Evolutionary conservation across 108 stramenopile genomes (phyloP).

Genomic region (Epithemia pelagica): DNA sequence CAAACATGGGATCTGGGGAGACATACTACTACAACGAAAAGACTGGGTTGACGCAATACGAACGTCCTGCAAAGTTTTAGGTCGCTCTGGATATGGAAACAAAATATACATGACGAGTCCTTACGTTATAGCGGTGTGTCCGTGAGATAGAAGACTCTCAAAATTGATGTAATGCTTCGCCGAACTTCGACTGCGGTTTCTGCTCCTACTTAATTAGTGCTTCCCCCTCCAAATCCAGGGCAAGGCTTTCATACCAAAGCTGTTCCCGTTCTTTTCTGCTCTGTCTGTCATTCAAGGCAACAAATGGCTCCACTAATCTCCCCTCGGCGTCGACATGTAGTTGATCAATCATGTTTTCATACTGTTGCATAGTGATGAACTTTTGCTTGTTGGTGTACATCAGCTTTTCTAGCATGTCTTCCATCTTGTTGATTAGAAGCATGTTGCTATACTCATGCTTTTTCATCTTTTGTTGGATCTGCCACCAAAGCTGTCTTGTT

Average conservation of each 20-base stretch:
- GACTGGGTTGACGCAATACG: constrained; percentile 18
- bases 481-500: constrained; percentile 71
- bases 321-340: constrained; percentile 72
- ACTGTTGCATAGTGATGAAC: constrained; percentile 45
- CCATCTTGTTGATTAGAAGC: constrained; percentile 64
- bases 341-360: constrained; percentile 65
- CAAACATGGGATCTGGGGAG: constrained; percentile 28
- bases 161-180: too few species aligned
- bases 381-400: constrained; percentile 47
- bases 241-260: constrained; percentile 48
- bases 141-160: too few species aligned
- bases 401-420: constrained; percentile 55
- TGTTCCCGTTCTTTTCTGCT: constrained; percentile 60
- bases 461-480: constrained; percentile 60
- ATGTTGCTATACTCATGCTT: constrained; percentile 70
- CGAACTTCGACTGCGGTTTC: too few species aligned
- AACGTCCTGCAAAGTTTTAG: constrained; percentile 20
- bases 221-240: constrained; percentile 51
- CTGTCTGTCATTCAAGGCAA: constrained; percentile 43
- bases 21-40: constrained; percentile 47
- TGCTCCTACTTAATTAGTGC: constrained; percentile 19
- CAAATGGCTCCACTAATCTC: constrained; percentile 72
- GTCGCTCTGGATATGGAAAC: neutral
- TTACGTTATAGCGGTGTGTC: too few species aligned
- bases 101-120: too few species aligned